Evolutionary conservation across 352 stramenopile species (phyloP).

Genomic region (Globisporangium cederbergense): DNA sequence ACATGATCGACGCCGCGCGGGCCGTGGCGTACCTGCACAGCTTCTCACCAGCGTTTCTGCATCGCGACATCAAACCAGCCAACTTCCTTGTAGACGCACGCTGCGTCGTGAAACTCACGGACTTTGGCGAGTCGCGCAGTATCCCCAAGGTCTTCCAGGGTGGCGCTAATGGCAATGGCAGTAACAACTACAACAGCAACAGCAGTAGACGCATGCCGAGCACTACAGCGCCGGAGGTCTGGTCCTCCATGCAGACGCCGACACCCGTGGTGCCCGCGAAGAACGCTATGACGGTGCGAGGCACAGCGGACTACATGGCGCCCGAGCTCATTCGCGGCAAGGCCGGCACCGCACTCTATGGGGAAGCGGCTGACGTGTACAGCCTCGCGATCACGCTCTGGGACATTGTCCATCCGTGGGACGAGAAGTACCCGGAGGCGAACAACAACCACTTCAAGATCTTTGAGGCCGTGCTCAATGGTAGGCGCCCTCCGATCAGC

Average conservation of each 20-base stretch:
- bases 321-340: constrained; percentile 77
- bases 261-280: not conserved
- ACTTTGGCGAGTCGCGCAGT: constrained; percentile 53
- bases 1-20: constrained; percentile 64
- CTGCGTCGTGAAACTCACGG: constrained; percentile 57
- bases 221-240: not conserved
- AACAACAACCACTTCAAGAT: constrained; percentile 65
- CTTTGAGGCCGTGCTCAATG: constrained; percentile 62
- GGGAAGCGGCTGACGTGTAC: constrained; percentile 70
- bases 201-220: not conserved
- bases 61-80: constrained; percentile 65
- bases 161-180: constrained; percentile 20
- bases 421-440: constrained; percentile 59
- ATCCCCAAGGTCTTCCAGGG: constrained; percentile 22
- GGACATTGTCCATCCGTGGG: constrained; percentile 63
- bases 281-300: constrained; percentile 61
- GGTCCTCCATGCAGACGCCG: constrained; percentile 9
- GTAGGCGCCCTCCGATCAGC: constrained; percentile 46
- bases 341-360: constrained; percentile 60
- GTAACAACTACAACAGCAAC: constrained; percentile 13
- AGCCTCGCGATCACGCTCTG: constrained; percentile 74
- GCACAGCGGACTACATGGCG: constrained; percentile 82
- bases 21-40: constrained; percentile 71
- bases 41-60: constrained; percentile 66
- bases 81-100: constrained; percentile 62